These are phyloP conservation scores for Pyrenula aspistea DNA, from an alignment of 495 filamentous ascomycete genomes.

Conservation along the genomic window DNA sequence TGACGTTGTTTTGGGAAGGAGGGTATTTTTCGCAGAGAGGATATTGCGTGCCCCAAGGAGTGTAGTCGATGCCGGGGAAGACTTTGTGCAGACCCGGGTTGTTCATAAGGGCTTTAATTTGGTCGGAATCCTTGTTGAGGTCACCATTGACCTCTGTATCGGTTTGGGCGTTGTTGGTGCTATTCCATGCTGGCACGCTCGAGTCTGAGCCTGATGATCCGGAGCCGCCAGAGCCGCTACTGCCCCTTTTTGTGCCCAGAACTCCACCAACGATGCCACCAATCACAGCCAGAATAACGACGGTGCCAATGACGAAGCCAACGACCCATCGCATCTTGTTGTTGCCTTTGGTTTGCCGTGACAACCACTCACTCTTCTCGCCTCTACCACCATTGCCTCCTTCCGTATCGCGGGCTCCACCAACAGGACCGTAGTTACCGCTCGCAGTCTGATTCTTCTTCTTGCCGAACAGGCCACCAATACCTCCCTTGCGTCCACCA, in stretches of 20 bases:
- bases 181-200: slow-evolving; percentile 5
- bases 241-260: slow-evolving; percentile 34
- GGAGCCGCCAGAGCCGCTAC: neutral
- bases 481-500: slow-evolving; percentile 31
- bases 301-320: slow-evolving; percentile 41
- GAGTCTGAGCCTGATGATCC: slow-evolving; percentile 3
- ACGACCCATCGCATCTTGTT: slow-evolving; percentile 66
- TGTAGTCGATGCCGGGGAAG: slow-evolving; percentile 96
- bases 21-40: slow-evolving; percentile 70
- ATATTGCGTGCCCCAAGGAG: slow-evolving; percentile 80
- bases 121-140: slow-evolving; percentile 56
- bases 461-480: slow-evolving; percentile 20
- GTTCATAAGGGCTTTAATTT: slow-evolving; percentile 73
- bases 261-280: slow-evolving; percentile 72
- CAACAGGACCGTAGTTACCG: slow-evolving; percentile 43
- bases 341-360: slow-evolving; percentile 41
- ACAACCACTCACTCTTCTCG: slow-evolving; percentile 48
- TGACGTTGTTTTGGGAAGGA: slow-evolving; percentile 87
- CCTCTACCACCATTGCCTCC: slow-evolving; percentile 7
- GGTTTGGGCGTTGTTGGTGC: slow-evolving; percentile 16
- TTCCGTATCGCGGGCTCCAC: slow-evolving; percentile 20
- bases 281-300: slow-evolving; percentile 57
- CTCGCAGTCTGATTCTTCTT: slow-evolving; percentile 19
- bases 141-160: slow-evolving; percentile 50
- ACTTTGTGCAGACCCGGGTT: slow-evolving; percentile 79